Conservation (phyloP, 768 basidiomycete species). For the Termitomyces sp. region DNA sequence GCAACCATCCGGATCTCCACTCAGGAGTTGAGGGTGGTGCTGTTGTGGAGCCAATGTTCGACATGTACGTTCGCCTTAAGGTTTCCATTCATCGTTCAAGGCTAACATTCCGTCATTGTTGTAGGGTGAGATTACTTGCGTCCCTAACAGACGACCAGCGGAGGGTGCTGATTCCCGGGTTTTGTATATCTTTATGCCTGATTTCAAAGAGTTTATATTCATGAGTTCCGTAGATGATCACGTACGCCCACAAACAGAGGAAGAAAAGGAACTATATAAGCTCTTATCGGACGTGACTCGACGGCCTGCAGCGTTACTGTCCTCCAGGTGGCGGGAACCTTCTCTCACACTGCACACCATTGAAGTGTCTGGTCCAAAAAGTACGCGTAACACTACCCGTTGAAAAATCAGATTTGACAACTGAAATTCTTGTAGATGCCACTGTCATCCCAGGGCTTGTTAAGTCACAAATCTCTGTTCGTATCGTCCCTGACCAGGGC, state of each 20-base stretch:
- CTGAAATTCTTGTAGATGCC: constrained; percentile 40
- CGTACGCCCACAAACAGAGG: constrained; percentile 62
- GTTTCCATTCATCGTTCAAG: not conserved
- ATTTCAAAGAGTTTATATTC: too few relatives aligned
- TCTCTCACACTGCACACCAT: constrained; percentile 87
- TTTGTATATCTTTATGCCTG: constrained; percentile 58
- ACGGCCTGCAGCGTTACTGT: constrained; percentile 60
- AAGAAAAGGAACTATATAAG: constrained; percentile 65
- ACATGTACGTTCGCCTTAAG: constrained; percentile 53
- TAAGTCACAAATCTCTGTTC: constrained; percentile 80
- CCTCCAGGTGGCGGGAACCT: constrained; percentile 84
- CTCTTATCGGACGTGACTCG: constrained; percentile 65
- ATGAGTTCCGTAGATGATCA: constrained; percentile 50
- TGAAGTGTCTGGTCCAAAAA: constrained; percentile 74
- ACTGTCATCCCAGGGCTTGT: constrained; percentile 88
- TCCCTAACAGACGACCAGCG: constrained; percentile 56
- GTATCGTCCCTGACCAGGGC: constrained; percentile 93
- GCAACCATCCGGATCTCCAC: constrained; percentile 75
- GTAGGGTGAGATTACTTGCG: constrained; percentile 73
- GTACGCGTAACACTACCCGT: constrained; percentile 35
- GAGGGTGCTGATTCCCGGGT: constrained; percentile 66
- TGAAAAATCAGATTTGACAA: not conserved
- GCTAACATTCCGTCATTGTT: not conserved
- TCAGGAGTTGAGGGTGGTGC: constrained; percentile 94
- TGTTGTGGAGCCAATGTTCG: constrained; percentile 84